Conservation (phyloP, 805 yeast species). For the Sugiyamaella smithiae region DNA sequence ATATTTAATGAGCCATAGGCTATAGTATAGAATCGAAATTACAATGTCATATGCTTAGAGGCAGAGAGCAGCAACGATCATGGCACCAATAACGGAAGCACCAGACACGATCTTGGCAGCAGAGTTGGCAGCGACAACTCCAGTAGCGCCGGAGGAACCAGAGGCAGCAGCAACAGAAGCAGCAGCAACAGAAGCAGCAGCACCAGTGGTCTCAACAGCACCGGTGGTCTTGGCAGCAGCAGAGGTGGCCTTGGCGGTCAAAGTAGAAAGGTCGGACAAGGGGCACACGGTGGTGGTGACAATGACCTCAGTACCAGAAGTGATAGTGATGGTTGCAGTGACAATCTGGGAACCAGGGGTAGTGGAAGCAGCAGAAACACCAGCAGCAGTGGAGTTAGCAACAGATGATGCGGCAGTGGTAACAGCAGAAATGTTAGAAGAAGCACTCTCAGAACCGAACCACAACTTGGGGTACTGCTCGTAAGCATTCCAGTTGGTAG, state of each 20-base stretch:
- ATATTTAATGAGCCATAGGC: no score
- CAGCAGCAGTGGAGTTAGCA: constrained; percentile 7
- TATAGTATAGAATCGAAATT: no score
- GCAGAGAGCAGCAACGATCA: neutral
- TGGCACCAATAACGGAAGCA: neutral
- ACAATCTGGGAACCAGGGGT: constrained; percentile 8
- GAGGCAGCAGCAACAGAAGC: neutral
- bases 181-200: constrained; percentile 9
- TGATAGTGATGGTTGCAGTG: constrained; percentile 8
- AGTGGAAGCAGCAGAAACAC: constrained; percentile 5
- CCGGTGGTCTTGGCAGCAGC: neutral
- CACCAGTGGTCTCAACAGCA: neutral
- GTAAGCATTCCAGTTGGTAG: constrained; percentile 6
- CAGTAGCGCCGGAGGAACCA: neutral
- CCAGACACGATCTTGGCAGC: neutral
- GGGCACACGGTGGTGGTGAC: constrained; percentile 17
- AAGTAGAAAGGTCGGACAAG: constrained; percentile 1
- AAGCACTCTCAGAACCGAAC: constrained; percentile 4
- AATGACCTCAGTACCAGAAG: constrained; percentile 8
- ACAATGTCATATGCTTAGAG: no score
- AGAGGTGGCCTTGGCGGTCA: neutral
- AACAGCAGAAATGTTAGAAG: constrained; percentile 1
- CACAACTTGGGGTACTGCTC: neutral
- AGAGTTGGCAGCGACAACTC: constrained; percentile 11
- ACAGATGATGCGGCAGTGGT: neutral